phyloP scores from a whole-genome alignment of 2,329 filamentous ascomycete genomes.

The Fusarium temperatum region DNA sequence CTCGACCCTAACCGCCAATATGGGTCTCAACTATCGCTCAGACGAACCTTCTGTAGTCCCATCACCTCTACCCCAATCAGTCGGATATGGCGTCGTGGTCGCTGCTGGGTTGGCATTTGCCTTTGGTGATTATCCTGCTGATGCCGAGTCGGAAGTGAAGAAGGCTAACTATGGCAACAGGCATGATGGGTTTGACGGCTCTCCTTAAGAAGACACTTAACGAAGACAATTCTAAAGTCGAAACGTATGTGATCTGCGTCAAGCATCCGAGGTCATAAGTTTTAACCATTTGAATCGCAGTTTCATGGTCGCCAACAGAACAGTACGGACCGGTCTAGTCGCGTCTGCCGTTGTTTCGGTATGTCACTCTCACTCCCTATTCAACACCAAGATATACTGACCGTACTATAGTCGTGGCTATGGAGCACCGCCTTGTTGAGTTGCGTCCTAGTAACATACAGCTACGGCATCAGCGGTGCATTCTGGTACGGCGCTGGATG shows the following conservation, averaged over 20 bases:
- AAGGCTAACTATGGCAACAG: neutral
- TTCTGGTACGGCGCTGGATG: neutral
- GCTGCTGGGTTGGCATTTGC: neutral
- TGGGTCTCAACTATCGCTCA: neutral
- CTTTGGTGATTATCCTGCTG: neutral
- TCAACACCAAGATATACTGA: accelerated
- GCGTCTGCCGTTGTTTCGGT: neutral
- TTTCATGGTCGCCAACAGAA: neutral
- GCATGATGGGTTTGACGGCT: neutral
- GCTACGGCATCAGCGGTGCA: neutral
- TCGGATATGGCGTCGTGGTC: neutral
- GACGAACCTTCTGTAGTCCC: neutral
- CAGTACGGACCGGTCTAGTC: neutral
- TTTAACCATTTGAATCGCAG: neutral
- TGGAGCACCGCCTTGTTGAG: neutral
- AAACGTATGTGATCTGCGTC: no score
- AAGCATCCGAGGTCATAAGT: no score
- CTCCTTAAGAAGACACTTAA: neutral
- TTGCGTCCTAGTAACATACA: neutral
- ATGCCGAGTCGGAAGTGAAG: accelerated
- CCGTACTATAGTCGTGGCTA: neutral
- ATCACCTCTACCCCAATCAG: neutral
- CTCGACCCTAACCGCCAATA: accelerated
- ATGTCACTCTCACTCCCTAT: accelerated
- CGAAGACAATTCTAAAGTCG: neutral